These are phyloP conservation scores for Craterostigma plantagineum DNA, from an alignment of 257 asterid species.

Conservation along the genomic window DNA sequence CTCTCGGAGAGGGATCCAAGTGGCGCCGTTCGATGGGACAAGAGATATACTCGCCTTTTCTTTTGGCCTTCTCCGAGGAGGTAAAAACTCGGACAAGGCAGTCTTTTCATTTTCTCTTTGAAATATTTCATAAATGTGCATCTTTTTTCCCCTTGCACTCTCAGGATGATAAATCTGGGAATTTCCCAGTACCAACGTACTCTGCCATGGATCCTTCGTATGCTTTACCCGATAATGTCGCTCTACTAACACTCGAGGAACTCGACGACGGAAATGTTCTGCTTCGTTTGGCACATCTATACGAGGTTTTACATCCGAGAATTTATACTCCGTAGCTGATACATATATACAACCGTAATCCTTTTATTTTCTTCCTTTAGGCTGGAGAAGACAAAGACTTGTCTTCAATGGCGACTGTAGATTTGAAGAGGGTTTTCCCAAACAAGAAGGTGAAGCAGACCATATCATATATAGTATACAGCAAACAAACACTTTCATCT, in stretches of 20 bases:
- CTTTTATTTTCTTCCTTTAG: conserved; percentile 14
- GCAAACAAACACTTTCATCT: not conserved
- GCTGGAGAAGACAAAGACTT: conserved; percentile 79
- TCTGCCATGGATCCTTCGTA: conserved; percentile 75
- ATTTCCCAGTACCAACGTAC: conserved; percentile 42
- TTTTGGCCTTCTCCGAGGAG: conserved; percentile 76
- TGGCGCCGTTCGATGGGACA: conserved; percentile 96
- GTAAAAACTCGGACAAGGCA: conserved; percentile 13
- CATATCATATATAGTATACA: not conserved
- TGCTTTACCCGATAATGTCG: conserved; percentile 72
- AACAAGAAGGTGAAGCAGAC: conserved; percentile 35
- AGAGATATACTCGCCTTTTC: conserved; percentile 88
- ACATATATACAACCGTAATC: not conserved
- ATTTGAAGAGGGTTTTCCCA: conserved; percentile 53
- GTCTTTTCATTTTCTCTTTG: not conserved
- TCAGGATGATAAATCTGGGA: conserved; percentile 45
- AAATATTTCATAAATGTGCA: not conserved
- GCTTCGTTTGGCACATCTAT: conserved; percentile 85
- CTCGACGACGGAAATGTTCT: conserved; percentile 52
- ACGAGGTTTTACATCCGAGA: conserved; percentile 43
- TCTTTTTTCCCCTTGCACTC: conserved; percentile 4
- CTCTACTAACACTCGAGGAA: conserved; percentile 83
- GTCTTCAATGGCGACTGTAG: conserved; percentile 49
- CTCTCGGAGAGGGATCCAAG: conserved; percentile 76
- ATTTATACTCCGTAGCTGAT: not conserved